Base-by-base conservation (phyloP, 2,329 filamentous ascomycete genomes). In the Hymenoscyphus repandus region DNA sequence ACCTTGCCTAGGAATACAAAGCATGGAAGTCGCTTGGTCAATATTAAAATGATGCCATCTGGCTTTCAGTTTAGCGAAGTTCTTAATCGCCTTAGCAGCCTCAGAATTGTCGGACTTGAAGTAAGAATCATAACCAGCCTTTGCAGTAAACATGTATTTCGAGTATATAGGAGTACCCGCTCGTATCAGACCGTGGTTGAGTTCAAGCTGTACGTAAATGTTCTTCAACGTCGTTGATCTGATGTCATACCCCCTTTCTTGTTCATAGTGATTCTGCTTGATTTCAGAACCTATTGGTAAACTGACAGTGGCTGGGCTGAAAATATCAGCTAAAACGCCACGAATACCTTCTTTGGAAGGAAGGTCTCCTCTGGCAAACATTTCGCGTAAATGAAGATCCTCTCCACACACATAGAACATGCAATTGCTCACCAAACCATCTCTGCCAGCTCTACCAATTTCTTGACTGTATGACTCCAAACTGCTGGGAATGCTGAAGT, bases 181-280 rank as follows among this genome's bases (percentile, higher is more conserved):
- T 18, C 81, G 72, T 30, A 85, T 70, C 0, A 83, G 68, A 0
- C 69, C 69, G 52, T 80, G 82, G 2, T 74, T 75, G 4, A 85
- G 68, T 59, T 85, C 82, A 1, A 85, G 67, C n/a, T 78, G 74
- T 0, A 80, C 78, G 46, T 82, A 80, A 13, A 84, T 72, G 45
- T 78, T 75, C 36, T 68, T 67, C 5, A 83, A 66, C 0, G 75
- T 70, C 2, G 66, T 76, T 1, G 66, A 53, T 17, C 74, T 72
- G 49, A 85, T 79, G 56, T 85, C 81, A 50, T 74, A 77, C 0
- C 75, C 69, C 20, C 66, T 71, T 2, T 69, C 67, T 40, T 82
- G 74, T 0, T 68, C 58, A 10, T 70, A 66, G 11, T 75, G 69
- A 32, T 68, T 75, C 3, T 72, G 64, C 49, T 75, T 75, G 55